Evolutionary conservation across 148 eudicot species (phyloP).

Genomic region (Vaccinium myrtillus): DNA sequence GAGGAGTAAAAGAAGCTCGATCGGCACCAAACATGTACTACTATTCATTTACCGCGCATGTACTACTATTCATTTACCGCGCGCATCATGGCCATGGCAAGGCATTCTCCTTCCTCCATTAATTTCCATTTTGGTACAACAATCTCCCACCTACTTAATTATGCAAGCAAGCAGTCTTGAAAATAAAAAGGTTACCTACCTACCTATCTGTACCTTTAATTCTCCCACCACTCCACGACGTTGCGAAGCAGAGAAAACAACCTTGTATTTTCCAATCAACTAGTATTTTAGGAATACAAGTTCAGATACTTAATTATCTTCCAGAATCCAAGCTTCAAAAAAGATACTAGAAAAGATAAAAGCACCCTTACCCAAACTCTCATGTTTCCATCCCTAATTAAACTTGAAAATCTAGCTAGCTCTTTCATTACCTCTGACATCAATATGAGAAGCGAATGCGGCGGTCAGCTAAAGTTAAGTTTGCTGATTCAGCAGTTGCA

Average conservation of each 20-base stretch:
- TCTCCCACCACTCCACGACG: background rate
- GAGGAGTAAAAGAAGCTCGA: background rate
- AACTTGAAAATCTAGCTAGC: background rate
- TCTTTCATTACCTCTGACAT: background rate
- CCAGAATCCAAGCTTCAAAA: background rate
- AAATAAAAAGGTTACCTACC: background rate
- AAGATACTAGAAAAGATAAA: background rate
- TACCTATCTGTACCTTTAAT: background rate
- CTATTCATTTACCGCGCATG: background rate
- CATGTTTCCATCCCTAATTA: background rate
- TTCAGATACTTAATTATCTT: background rate
- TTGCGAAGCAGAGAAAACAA: background rate
- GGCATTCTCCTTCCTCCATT: background rate
- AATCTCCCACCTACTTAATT: background rate
- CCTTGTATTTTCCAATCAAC: background rate
- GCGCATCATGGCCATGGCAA: background rate
- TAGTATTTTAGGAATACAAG: background rate
- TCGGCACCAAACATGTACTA: background rate
- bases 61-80: background rate
- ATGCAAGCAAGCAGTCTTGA: background rate
- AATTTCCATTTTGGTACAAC: background rate
- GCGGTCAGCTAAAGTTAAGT: background rate
- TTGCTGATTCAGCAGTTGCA: constrained; percentile 5
- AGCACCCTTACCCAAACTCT: background rate
- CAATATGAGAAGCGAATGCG: background rate